phyloP scores from a whole-genome alignment of 1,139 yeast genomes.

The Taphrina sp. region DNA sequence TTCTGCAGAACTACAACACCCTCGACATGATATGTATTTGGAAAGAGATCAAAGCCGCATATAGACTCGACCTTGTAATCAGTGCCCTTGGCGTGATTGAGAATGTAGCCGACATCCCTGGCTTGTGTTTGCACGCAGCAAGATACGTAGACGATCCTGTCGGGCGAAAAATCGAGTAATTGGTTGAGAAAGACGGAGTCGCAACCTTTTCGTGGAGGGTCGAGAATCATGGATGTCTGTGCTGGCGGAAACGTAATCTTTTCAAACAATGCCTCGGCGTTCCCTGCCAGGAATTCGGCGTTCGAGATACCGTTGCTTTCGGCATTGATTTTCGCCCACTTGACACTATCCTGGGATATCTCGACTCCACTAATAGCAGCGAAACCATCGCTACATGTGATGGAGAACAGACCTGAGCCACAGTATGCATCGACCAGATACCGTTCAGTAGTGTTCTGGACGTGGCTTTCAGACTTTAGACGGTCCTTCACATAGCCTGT shows the following conservation, averaged over 20 bases:
- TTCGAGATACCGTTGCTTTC: constrained; percentile 67
- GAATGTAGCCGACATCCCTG: constrained; percentile 80
- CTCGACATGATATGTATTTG: constrained; percentile 97
- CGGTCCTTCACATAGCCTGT: constrained; percentile 76
- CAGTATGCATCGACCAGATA: constrained; percentile 95
- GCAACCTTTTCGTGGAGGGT: constrained; percentile 97
- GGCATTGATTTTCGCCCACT: constrained; percentile 82
- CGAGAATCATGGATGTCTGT: constrained; percentile 83
- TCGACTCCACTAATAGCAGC: constrained; percentile 89
- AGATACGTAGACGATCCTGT: constrained; percentile 83
- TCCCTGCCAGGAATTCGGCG: constrained; percentile 82
- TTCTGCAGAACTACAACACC: constrained; percentile 61
- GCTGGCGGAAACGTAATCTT: constrained; percentile 58
- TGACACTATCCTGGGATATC: constrained; percentile 85
- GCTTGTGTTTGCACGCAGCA: constrained; percentile 99
- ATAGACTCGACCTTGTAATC: constrained; percentile 70
- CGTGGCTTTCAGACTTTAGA: constrained; percentile 42
- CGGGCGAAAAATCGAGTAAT: constrained; percentile 76
- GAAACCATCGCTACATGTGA: constrained; percentile 77
- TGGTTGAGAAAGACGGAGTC: constrained; percentile 84
- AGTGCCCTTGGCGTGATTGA: constrained; percentile 57
- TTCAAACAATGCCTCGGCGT: constrained; percentile 85
- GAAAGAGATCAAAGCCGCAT: constrained; percentile 95
- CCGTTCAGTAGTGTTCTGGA: constrained; percentile 40
- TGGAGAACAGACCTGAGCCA: constrained; percentile 91